phyloP scores from a whole-genome alignment of 768 basidiomycete genomes.

The Collybiopsis luxurians region DNA sequence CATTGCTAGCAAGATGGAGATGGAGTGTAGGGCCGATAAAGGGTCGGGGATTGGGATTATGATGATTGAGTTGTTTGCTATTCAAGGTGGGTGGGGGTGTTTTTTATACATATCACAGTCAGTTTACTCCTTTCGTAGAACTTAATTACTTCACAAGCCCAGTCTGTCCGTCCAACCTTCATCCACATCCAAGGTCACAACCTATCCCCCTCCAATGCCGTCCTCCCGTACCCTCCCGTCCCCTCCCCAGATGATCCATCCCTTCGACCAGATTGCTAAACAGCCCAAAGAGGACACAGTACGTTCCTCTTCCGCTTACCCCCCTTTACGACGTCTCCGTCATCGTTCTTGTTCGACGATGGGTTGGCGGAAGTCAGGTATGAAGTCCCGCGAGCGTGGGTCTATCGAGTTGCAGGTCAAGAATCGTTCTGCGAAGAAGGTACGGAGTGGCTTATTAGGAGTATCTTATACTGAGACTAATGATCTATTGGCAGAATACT shows the following conservation, averaged over 20 bases:
- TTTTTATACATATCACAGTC: neutral
- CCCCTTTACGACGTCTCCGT: slow-evolving; percentile 62
- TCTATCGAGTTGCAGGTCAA: slow-evolving; percentile 77
- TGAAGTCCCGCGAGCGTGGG: slow-evolving; percentile 68
- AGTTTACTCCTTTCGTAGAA: too few relatives aligned
- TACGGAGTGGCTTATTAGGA: too few relatives aligned
- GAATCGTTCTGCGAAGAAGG: slow-evolving; percentile 82
- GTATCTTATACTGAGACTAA: too few relatives aligned
- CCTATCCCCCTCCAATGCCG: slow-evolving; percentile 82
- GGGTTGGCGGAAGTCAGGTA: slow-evolving; percentile 70
- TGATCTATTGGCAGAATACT: slow-evolving; percentile 69
- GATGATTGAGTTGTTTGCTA: slow-evolving; percentile 74
- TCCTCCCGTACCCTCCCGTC: slow-evolving; percentile 56
- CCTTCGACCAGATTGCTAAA: slow-evolving; percentile 63
- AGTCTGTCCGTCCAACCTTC: slow-evolving; percentile 78
- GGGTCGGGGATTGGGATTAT: slow-evolving; percentile 73
- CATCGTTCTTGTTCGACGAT: slow-evolving; percentile 68
- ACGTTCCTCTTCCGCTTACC: slow-evolving; percentile 82
- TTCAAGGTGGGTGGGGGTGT: slow-evolving; percentile 58
- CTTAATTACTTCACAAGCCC: slow-evolving; percentile 73
- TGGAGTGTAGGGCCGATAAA: slow-evolving; percentile 75
- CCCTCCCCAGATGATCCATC: slow-evolving; percentile 59
- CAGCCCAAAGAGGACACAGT: slow-evolving; percentile 72
- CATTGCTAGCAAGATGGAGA: slow-evolving; percentile 73
- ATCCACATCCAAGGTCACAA: slow-evolving; percentile 79